Evolutionary conservation across 2,329 filamentous ascomycete species (phyloP), one percentile per base, ranked within the genome.

Genomic region (Orbilia blumenaviensis): DNA sequence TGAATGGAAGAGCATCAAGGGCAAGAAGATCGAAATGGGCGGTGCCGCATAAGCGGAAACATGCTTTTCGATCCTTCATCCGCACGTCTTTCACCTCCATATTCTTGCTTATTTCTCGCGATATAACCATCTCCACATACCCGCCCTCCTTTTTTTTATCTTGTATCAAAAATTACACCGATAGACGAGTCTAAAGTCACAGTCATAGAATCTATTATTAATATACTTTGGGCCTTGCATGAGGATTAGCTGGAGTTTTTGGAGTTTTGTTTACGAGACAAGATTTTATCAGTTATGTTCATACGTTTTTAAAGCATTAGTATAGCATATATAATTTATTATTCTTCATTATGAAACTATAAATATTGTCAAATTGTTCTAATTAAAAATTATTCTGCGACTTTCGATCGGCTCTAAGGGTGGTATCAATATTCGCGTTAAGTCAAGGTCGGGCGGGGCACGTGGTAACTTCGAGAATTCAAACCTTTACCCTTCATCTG

Each of bases 1-100:
- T 72, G 81, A 84, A 79, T 88, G 86, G 86, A 86, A 84, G 83
- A 88, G 85, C 23, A 78, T 80, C 21, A 80, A 80, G 76, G 79
- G 79, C 10, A 80, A 80, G 78, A 80, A 80, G 63, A 77, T 80
- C 58, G 80, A 80, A 41, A 62, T 78, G 61, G 78, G 66, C 12
- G 77, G 73, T 50, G 72, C 27, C 34, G 72, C 72, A 36, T 76
- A 76, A 76, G 21, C 44, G 54, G 5, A 25, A 38, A n/a, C n/a
- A n/a, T n/a, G n/a, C n/a, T n/a, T 7, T 6, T 14, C 41, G 14
- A 8, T 29, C 27, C n/a, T 36, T 12, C 16, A 23, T 14, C 18
- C 16, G 42, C n/a, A 6, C 23, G 32, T 1, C 16, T 3, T n/a
- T 36, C 8, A n/a, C 21, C 12, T 36, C 36, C 10, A 8, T 23